Percentiles rank a stretch among this genome's conserved stretches.
These are phyloP conservation scores for Sambucus nigra DNA, from an alignment of 129 eudicot genomes.

Conservation along the genomic window DNA sequence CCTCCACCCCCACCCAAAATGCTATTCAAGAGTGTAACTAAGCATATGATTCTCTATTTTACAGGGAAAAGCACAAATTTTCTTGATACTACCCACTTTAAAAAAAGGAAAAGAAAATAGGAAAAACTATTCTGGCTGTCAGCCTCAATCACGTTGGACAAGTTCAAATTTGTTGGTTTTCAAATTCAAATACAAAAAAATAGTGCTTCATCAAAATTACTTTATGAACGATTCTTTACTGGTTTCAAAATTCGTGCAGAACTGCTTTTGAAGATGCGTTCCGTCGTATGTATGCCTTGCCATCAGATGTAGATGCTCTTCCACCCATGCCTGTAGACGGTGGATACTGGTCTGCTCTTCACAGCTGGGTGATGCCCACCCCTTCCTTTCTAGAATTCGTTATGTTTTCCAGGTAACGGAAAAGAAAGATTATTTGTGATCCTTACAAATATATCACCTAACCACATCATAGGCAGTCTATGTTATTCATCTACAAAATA, in stretches of 20 bases:
- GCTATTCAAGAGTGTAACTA: too few species aligned
- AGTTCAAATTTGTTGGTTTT: too few species aligned
- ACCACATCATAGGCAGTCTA: not conserved
- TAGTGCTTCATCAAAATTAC: not conserved
- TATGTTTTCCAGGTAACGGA: conserved; percentile 77
- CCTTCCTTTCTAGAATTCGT: conserved; percentile 86
- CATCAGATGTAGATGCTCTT: conserved; percentile 77
- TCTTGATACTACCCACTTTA: too few species aligned
- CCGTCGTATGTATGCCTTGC: conserved; percentile 75
- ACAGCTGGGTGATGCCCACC: conserved; percentile 97
- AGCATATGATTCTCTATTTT: too few species aligned
- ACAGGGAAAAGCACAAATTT: too few species aligned
- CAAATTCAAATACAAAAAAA: too few species aligned
- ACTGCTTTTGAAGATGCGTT: conserved; percentile 73
- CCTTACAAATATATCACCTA: conserved; percentile 1
- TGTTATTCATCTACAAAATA: not conserved
- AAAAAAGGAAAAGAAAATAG: too few species aligned
- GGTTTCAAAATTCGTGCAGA: conserved; percentile 36
- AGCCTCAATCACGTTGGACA: too few species aligned
- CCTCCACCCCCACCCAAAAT: too few species aligned
- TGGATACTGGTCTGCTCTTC: conserved; percentile 86
- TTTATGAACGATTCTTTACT: not conserved
- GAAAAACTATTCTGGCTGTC: too few species aligned
- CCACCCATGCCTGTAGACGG: conserved; percentile 99
- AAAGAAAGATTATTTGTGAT: not conserved